phyloP scores from a whole-genome alignment of 129 eudicot species.

The Flaveria ramosissima region DNA sequence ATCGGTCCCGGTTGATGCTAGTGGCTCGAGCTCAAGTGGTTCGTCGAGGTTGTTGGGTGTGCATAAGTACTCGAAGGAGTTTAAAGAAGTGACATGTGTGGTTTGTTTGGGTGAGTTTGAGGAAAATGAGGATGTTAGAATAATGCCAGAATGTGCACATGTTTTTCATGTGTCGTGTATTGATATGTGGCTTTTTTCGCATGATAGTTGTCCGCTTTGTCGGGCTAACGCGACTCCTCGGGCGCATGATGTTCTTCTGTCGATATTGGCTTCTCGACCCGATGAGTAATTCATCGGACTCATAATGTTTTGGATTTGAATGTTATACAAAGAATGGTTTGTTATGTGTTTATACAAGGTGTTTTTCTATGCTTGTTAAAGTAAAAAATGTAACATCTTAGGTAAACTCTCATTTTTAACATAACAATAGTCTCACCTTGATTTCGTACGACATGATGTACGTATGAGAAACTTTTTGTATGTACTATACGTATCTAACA shows the following conservation, averaged over 20 bases:
- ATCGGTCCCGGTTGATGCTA: slow-evolving; percentile 11
- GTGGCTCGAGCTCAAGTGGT: slow-evolving; percentile 23
- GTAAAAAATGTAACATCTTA: too few relatives aligned
- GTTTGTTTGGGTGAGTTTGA: slow-evolving; percentile 61
- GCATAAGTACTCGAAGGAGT: slow-evolving; percentile 42
- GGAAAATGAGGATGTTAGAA: slow-evolving; percentile 53
- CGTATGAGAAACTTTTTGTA: too few relatives aligned
- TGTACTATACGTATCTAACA: too few relatives aligned
- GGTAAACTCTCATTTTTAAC: too few relatives aligned
- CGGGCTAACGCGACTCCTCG: slow-evolving; percentile 44
- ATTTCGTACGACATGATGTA: too few relatives aligned
- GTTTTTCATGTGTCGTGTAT: slow-evolving; percentile 55
- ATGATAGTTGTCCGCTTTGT: slow-evolving; percentile 61
- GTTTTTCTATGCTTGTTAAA: neutral
- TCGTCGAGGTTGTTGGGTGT: slow-evolving; percentile 29
- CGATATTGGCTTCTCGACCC: slow-evolving; percentile 23
- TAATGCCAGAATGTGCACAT: slow-evolving; percentile 63
- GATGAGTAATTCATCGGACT: neutral
- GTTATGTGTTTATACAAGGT: neutral
- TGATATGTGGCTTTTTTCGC: slow-evolving; percentile 61
- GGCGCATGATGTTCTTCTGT: slow-evolving; percentile 28
- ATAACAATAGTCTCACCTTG: too few relatives aligned
- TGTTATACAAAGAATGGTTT: neutral
- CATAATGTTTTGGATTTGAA: neutral
- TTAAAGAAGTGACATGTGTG: slow-evolving; percentile 47